A percentile compares a stretch with the other conserved stretches of the same genome.
Conservation (phyloP, 1,284 basidiomycete genomes). For the Porogramme epimiltina region DNA sequence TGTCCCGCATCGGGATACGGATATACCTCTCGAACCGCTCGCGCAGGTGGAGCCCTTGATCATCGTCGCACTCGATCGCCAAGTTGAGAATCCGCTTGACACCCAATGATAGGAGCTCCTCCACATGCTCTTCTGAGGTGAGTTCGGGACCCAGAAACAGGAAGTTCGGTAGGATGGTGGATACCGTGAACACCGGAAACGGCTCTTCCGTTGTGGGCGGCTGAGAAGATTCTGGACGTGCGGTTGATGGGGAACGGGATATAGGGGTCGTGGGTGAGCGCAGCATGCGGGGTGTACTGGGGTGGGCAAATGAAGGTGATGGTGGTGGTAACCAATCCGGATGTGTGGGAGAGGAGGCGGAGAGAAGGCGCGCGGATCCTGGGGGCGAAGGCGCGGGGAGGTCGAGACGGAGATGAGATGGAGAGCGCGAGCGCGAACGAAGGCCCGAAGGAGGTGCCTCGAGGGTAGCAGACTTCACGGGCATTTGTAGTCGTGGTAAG, state of each 20-base stretch:
- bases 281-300: constrained; percentile 23
- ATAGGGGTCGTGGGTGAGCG: constrained; percentile 36
- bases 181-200: constrained; percentile 71
- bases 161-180: constrained; percentile 88
- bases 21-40: constrained; percentile 81
- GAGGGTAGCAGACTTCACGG: constrained; percentile 58
- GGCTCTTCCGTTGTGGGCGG: constrained; percentile 58
- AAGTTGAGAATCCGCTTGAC: constrained; percentile 91
- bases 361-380: constrained; percentile 42
- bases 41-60: constrained; percentile 69
- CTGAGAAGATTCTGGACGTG: constrained; percentile 52
- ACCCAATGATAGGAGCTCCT: constrained; percentile 73
- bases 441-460: constrained; percentile 46
- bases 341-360: constrained; percentile 15
- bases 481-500: constrained; percentile 58
- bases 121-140: constrained; percentile 72
- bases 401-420: constrained; percentile 61
- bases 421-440: constrained; percentile 50
- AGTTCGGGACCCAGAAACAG: constrained; percentile 91
- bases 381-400: constrained; percentile 60
- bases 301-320: constrained; percentile 29
- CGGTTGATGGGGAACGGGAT: constrained; percentile 56
- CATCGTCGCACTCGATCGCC: constrained; percentile 87
- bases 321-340: constrained; percentile 33
- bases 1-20: constrained; percentile 91